Conservation (phyloP, 2,329 filamentous ascomycete species). For the Pestalotiopsis sp. region DNA sequence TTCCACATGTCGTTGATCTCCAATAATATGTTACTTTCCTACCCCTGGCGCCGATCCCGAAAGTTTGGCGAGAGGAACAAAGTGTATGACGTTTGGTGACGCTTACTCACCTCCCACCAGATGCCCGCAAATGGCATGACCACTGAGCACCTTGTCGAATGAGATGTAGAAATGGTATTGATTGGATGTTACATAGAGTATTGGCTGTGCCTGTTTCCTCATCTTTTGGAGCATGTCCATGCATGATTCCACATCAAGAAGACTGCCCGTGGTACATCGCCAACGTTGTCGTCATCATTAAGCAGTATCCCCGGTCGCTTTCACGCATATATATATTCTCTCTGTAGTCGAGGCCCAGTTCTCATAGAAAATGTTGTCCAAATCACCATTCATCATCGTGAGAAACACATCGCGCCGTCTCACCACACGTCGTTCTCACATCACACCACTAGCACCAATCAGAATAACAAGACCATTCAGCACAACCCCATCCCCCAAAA, state of each 20-base stretch:
- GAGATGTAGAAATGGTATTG: not conserved
- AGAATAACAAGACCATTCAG: not conserved
- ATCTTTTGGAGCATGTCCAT: too few relatives aligned
- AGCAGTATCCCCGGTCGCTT: not conserved
- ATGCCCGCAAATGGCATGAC: too few relatives aligned
- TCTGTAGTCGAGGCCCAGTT: too few relatives aligned
- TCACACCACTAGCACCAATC: not conserved
- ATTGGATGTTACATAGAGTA: not conserved
- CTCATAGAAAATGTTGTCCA: not conserved
- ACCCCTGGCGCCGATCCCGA: constrained; percentile 14
- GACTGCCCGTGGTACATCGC: not conserved
- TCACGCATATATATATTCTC: not conserved
- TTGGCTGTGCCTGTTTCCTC: not conserved
- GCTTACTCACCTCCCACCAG: not conserved
- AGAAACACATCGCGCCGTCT: not conserved
- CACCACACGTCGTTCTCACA: not conserved
- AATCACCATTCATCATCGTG: not conserved
- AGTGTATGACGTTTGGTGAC: constrained; percentile 14
- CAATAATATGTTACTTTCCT: not conserved
- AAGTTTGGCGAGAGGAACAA: not conserved
- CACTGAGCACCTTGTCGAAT: not conserved
- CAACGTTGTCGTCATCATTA: constrained; percentile 2
- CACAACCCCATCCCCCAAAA: constrained; percentile 17
- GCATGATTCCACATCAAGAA: not conserved
- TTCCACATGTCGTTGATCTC: not conserved